phyloP scores from a whole-genome alignment of 768 basidiomycete species.

The Naganishia vaughanmartiniae region DNA sequence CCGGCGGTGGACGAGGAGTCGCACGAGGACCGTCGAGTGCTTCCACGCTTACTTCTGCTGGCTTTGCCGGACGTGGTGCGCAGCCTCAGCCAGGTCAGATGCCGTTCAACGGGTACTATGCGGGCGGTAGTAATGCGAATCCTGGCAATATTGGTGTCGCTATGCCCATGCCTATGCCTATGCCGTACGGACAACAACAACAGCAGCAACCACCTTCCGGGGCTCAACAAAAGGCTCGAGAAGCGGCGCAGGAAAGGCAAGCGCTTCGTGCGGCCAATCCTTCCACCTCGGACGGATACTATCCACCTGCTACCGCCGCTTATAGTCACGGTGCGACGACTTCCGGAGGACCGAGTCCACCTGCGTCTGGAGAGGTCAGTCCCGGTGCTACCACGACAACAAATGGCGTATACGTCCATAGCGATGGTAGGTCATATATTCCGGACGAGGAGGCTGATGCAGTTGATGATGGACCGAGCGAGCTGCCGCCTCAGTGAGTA shows the following conservation, averaged over 20 bases:
- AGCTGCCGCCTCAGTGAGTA: conserved; percentile 52
- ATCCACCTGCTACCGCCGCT: background rate
- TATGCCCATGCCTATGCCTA: conserved; percentile 29
- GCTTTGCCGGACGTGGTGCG: conserved; percentile 48
- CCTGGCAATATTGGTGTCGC: too few species aligned
- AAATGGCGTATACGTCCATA: conserved; percentile 39
- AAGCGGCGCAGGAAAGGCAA: conserved; percentile 45
- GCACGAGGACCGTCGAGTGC: conserved; percentile 43
- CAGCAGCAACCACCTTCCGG: conserved; percentile 27
- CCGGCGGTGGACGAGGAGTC: background rate
- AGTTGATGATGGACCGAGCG: conserved; percentile 29
- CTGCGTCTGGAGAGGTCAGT: background rate
- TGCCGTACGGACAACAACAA: conserved; percentile 33
- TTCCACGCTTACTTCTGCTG: conserved; percentile 43
- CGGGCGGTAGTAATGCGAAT: background rate
- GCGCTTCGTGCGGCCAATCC: conserved; percentile 15
- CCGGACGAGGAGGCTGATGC: conserved; percentile 34
- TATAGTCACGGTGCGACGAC: background rate
- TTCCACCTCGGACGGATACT: conserved; percentile 9
- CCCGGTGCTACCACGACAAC: background rate
- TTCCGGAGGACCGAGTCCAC: background rate
- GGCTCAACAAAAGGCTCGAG: conserved; percentile 42
- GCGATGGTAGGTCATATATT: conserved; percentile 40
- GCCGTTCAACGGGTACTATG: conserved; percentile 14
- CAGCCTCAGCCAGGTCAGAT: conserved; percentile 20